Base-by-base conservation (phyloP, 441 rosid species). In the Erodium texanum region DNA sequence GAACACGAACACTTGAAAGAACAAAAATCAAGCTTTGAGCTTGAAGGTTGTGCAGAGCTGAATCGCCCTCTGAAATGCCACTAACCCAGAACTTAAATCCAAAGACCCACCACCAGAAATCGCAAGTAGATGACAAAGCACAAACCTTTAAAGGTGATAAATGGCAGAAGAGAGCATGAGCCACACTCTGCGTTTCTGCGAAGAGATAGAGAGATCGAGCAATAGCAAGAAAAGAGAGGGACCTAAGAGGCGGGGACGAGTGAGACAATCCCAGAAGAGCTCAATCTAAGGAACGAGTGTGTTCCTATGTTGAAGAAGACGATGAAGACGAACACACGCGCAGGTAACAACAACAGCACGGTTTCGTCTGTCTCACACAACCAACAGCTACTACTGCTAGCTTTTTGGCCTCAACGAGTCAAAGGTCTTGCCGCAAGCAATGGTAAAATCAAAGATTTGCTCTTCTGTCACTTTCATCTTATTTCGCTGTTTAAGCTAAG, bases 61-160 rank as follows among this genome's bases (percentile, higher is more conserved):
- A 14, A 56, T 20, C 62, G 10, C 24, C 62, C 23, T 56, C 62
- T 56, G 24, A 56, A 19, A 56, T n/a, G 22, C 54, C 54, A 45
- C 54, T 45, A n/a, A 45, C 54, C 54, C 54, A 14, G 16, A 45
- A 45, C 54, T 45, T n/a, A 45, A 45, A 45, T 45, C 59, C 59
- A 52, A 18, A 52, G 18, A 52, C 59, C 59, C 59, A 52, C 0
- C 20, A 52, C 59, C 20, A 16, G 59, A 16, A 52, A 52, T 52
- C 59, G 22, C 9, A 18, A 52, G 59, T 4, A 52, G n/a, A 18
- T 20, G 24, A 56, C 1, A 56, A 22, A 45, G 18, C 54, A 56
- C 24, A 16, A 56, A 56, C 62, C 62, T 56, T 56, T 20, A 20
- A 19, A 56, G 24, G 23, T 56, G 24, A 20, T 7, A 20, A 22